Base-by-base conservation (phyloP, 108 stramenopile species). In the Nitzschia putrida region DNA sequence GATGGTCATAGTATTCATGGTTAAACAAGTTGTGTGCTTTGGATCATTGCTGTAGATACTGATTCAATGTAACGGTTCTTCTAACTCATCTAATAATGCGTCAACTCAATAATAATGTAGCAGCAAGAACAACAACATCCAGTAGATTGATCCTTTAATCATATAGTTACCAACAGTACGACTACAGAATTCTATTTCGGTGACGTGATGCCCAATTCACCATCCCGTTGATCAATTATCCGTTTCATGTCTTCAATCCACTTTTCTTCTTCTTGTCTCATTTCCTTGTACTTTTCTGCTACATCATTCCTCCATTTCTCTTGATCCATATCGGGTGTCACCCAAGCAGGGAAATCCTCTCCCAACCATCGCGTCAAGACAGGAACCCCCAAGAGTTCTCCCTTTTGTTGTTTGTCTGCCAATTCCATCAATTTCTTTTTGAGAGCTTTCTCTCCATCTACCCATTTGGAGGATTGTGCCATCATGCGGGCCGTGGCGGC, bases 361-460 rank as follows among this genome's bases (percentile, higher is more conserved):
- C 86, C 86, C 66, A 87, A 53, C 60, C 71, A 87, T 59, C 82
- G 60, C 34, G 86, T 87, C 56, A 87, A 64, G 18, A 81, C 77
- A 3, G 83, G 83, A 18, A 87, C 86, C n/a, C 86, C 86, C 34
- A 83, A 58, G 56, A 80, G 55, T 53, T 77, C 59, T 53, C 86
- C 86, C 16, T 81, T 56, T 65, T 55, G 40, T 72, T 87, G 86
- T 40, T 61, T 71, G 38, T 82, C 78, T 9, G 38, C 38, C 56
- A 87, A 72, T 59, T 68, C 66, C 26, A 63, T 70, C 42, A 87
- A 61, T 72, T 82, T 70, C 40, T 66, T 45, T 59, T 87, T 87
- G 0, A 87, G 58, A 58, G 67, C 75, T 73, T 84, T 80, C 65
- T 83, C 82, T 22, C 82, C 78, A 57, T 83, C 81, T 0, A 82